These are phyloP conservation scores for Phialocephala subalpina DNA, from an alignment of 2,329 filamentous ascomycete genomes.

Conservation along the genomic window DNA sequence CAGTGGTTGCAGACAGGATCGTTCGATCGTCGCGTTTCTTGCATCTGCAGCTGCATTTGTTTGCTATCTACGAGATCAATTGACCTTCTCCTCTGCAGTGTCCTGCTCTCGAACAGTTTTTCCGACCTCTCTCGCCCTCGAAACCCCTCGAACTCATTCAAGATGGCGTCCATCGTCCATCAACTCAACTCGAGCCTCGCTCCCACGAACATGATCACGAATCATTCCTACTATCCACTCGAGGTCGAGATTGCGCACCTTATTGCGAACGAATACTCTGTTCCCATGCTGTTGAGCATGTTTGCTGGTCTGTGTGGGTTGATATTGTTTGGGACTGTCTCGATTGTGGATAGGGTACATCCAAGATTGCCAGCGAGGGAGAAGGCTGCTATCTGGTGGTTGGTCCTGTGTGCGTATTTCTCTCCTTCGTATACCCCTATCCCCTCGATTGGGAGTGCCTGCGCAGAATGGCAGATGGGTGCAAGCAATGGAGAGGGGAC, in stretches of 20 bases:
- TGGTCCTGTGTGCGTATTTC: constrained; percentile 70
- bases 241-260: constrained; percentile 69
- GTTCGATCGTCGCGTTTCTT: background rate
- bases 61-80: background rate
- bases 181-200: constrained; percentile 30
- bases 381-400: constrained; percentile 73
- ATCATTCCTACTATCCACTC: constrained; percentile 77
- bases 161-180: constrained; percentile 29
- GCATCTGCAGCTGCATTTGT: background rate
- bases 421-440: constrained; percentile 40
- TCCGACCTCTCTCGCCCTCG: background rate
- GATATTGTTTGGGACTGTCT: constrained; percentile 65
- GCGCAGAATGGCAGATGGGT: background rate
- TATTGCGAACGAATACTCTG: constrained; percentile 69
- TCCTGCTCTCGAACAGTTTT: background rate
- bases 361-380: constrained; percentile 62
- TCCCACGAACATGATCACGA: constrained; percentile 33
- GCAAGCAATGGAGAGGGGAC: too few species aligned
- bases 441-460: background rate
- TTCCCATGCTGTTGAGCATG: constrained; percentile 63
- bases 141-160: constrained; percentile 3
- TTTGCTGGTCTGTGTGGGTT: constrained; percentile 64
- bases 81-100: background rate
- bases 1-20: background rate
- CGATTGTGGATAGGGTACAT: constrained; percentile 59